phyloP scores from a whole-genome alignment of 192 early-diverging fungal species.

The Backusella tuberculispora region DNA sequence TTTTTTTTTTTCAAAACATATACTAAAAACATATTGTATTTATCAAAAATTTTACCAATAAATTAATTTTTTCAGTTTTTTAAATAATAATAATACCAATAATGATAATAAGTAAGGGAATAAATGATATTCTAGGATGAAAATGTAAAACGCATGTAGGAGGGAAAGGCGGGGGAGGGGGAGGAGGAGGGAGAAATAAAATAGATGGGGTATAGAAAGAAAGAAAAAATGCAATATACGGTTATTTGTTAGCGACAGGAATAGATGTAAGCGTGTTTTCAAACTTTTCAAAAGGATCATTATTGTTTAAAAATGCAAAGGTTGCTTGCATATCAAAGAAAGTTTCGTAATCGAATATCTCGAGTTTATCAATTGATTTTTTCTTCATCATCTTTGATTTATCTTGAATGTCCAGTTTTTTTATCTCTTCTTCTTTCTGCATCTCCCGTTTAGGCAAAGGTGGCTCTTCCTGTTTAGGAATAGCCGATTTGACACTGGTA shows the following conservation, averaged over 20 bases:
- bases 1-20: too few relatives aligned
- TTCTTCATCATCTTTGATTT: not conserved
- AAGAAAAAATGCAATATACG: not conserved
- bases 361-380: not conserved
- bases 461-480: slow-evolving; percentile 10
- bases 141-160: not conserved
- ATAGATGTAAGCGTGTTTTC: slow-evolving; percentile 1
- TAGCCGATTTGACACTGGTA: not conserved
- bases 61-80: too few relatives aligned
- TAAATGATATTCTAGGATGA: slow-evolving; percentile 5
- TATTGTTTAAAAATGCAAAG: slow-evolving; percentile 14
- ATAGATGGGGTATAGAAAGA: not conserved
- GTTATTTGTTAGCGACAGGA: slow-evolving; percentile 2
- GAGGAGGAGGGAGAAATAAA: not conserved
- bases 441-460: not conserved
- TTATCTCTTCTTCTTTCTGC: not conserved
- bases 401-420: not conserved
- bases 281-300: slow-evolving; percentile 7
- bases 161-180: not conserved
- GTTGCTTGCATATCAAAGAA: slow-evolving; percentile 26
- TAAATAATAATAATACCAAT: too few relatives aligned
- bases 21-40: too few relatives aligned
- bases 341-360: slow-evolving; percentile 6
- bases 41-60: too few relatives aligned
- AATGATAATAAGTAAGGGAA: not conserved